These are phyloP conservation scores for Acephala macrosclerotiorum DNA, from an alignment of 2,329 filamentous ascomycete species.

Conservation along the genomic window DNA sequence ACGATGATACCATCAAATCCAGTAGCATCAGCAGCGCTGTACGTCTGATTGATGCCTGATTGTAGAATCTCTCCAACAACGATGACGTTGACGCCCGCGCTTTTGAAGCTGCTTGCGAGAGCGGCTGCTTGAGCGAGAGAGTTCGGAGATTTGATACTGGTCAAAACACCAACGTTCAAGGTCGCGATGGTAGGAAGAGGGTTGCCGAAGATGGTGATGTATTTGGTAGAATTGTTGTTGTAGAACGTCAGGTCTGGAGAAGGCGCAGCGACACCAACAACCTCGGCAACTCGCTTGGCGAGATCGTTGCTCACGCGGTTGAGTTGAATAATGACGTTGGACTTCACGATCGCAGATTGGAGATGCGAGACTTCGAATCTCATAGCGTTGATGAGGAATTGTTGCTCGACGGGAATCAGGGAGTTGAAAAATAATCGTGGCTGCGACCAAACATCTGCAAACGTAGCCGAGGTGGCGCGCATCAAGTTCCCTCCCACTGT, in stretches of 20 bases:
- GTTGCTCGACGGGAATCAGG: conserved; percentile 68
- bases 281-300: conserved; percentile 67
- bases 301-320: conserved; percentile 74
- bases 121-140: conserved; percentile 55
- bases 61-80: conserved; percentile 67
- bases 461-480: conserved; percentile 66
- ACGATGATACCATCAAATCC: conserved; percentile 70
- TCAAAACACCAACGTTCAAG: conserved; percentile 69
- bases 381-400: conserved; percentile 76
- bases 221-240: conserved; percentile 70
- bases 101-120: conserved; percentile 57
- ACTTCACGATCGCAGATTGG: conserved; percentile 62
- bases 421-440: conserved; percentile 79
- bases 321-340: conserved; percentile 72
- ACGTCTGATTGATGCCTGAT: conserved; percentile 66
- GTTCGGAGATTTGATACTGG: conserved; percentile 51
- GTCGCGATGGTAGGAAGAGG: conserved; percentile 67
- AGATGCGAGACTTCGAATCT: conserved; percentile 74
- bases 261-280: conserved; percentile 66
- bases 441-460: conserved; percentile 77
- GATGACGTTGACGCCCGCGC: conserved; percentile 60
- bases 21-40: conserved; percentile 68
- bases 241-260: conserved; percentile 69
- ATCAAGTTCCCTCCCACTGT: conserved; percentile 59
- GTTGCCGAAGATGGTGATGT: conserved; percentile 65